A percentile compares a stretch with the other conserved stretches of the same genome.
These are phyloP conservation scores for Globisporangium radiosum DNA, from an alignment of 352 stramenopile species.

Conservation along the genomic window DNA sequence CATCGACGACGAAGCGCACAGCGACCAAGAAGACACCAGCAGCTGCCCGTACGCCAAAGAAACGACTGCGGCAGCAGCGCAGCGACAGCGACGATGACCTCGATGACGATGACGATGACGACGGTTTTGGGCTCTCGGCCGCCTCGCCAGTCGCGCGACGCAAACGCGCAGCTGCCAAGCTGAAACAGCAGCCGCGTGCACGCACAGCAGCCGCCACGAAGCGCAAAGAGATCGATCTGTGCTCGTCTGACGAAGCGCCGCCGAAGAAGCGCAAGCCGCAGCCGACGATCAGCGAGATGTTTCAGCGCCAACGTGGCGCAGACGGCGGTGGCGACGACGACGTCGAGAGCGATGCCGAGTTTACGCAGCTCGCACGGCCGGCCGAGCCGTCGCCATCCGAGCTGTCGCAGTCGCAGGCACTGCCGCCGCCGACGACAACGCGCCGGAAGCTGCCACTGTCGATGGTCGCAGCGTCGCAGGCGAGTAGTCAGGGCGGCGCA, in stretches of 20 bases:
- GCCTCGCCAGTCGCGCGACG: slow-evolving; percentile 4
- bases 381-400: slow-evolving; percentile 25
- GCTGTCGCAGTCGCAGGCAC: slow-evolving; percentile 17
- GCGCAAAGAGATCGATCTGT: slow-evolving; percentile 37
- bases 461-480: slow-evolving; percentile 55
- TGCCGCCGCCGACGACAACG: slow-evolving; percentile 18
- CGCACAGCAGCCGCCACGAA: slow-evolving; percentile 1
- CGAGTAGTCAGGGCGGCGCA: slow-evolving; percentile 11
- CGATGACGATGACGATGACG: slow-evolving; percentile 21
- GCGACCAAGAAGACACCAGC: slow-evolving; percentile 5
- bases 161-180: slow-evolving; percentile 11
- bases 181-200: no score
- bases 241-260: slow-evolving; percentile 34
- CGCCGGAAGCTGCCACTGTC: slow-evolving; percentile 68
- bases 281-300: slow-evolving; percentile 54
- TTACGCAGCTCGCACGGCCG: slow-evolving; percentile 36
- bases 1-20: slow-evolving; percentile 4
- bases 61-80: slow-evolving; percentile 31
- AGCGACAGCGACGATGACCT: slow-evolving; percentile 21
- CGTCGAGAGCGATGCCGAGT: slow-evolving; percentile 67
- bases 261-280: slow-evolving; percentile 30
- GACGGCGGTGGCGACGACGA: slow-evolving; percentile 33
- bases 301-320: slow-evolving; percentile 16
- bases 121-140: neutral
- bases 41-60: slow-evolving; percentile 19